Evolutionary conservation across 345 rosid genomes (phyloP).

Genomic region (Arabis alpina): DNA sequence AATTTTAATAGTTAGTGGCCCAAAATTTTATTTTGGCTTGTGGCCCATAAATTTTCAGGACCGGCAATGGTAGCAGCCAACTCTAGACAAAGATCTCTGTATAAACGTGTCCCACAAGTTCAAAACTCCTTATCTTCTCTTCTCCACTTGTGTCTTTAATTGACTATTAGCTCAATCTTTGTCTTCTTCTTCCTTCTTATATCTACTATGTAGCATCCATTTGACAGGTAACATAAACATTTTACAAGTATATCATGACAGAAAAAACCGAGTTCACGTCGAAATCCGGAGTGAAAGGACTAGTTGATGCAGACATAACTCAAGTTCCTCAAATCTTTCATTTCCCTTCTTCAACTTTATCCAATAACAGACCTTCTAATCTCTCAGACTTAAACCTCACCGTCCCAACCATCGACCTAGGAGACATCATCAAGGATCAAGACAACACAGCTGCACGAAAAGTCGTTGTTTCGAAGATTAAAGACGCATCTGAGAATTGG

Average conservation of each 20-base stretch:
- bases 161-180: background rate
- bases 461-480: constrained; percentile 35
- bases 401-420: constrained; percentile 47
- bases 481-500: constrained; percentile 38
- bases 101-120: no score
- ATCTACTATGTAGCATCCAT: background rate
- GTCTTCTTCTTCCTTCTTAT: background rate
- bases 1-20: no score
- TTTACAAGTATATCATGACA: background rate
- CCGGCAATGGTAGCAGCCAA: no score
- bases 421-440: background rate
- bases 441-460: background rate
- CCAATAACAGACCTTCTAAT: constrained; percentile 18
- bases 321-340: constrained; percentile 45
- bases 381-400: constrained; percentile 12
- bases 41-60: no score
- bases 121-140: no score
- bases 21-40: no score
- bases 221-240: background rate
- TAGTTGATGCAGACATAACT: constrained; percentile 43
- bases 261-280: constrained; percentile 25
- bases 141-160: no score
- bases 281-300: constrained; percentile 48
- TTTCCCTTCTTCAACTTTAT: constrained; percentile 24
- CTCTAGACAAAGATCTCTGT: no score